Conservation (phyloP, 1,284 basidiomycete genomes). For the Stygiomarasmius scandens region DNA sequence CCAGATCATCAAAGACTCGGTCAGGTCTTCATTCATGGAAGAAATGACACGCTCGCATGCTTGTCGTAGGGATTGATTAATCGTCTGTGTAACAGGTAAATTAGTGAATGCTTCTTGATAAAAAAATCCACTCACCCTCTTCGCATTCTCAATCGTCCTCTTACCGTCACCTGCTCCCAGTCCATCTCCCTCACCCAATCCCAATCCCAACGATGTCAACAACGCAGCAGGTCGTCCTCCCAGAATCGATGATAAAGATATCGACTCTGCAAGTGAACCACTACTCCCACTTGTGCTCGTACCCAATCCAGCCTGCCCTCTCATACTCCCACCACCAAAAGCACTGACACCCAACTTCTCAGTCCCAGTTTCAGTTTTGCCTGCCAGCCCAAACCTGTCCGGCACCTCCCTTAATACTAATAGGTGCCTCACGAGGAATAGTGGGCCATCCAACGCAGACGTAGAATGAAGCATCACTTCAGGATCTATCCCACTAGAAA, state of each 20-base stretch:
- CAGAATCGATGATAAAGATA: not conserved
- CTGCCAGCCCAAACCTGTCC: slow-evolving; percentile 65
- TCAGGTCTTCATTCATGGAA: slow-evolving; percentile 2
- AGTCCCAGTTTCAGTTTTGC: not conserved
- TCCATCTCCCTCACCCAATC: not conserved
- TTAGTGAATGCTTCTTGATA: not conserved
- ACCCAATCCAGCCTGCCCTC: not conserved
- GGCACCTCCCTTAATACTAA: slow-evolving; percentile 90
- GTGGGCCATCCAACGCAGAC: slow-evolving; percentile 62
- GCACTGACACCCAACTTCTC: not conserved
- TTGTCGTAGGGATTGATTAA: slow-evolving; percentile 11
- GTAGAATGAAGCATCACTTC: not conserved
- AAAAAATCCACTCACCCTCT: slow-evolving; percentile 3
- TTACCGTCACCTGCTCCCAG: slow-evolving; percentile 1
- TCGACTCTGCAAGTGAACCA: not conserved
- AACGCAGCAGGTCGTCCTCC: not conserved
- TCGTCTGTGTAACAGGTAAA: not conserved
- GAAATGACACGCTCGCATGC: slow-evolving; percentile 12
- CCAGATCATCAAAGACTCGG: slow-evolving; percentile 10
- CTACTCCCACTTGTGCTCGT: not conserved
- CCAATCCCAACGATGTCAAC: not conserved
- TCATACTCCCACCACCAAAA: not conserved
- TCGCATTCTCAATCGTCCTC: slow-evolving; percentile 13
- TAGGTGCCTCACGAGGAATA: slow-evolving; percentile 90
- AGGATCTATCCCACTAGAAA: not conserved